These are phyloP conservation scores for Halophytophthora polymorphica DNA, from an alignment of 352 stramenopile species.

Conservation along the genomic window DNA sequence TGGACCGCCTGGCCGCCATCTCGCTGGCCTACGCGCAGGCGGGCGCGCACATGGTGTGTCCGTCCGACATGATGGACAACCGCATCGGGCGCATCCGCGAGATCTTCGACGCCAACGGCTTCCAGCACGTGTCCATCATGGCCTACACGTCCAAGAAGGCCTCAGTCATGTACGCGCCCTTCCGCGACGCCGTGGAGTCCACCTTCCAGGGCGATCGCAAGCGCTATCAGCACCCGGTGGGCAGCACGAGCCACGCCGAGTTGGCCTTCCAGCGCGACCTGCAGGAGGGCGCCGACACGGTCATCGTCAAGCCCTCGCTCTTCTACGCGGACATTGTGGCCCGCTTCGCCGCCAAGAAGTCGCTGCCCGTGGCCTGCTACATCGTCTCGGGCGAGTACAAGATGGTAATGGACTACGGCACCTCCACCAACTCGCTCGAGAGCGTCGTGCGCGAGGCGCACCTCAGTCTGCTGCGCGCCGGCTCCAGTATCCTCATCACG, in stretches of 20 bases:
- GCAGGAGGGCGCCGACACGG: constrained; percentile 94
- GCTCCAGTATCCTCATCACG: constrained; percentile 97
- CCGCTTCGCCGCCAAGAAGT: constrained; percentile 89
- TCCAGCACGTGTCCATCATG: constrained; percentile 98
- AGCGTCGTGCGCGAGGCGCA: constrained; percentile 84
- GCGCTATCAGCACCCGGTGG: constrained; percentile 96
- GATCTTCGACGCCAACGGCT: constrained; percentile 94
- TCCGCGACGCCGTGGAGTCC: constrained; percentile 97
- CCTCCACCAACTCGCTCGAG: constrained; percentile 77
- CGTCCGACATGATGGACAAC: constrained; percentile 97
- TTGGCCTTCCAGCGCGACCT: constrained; percentile 80
- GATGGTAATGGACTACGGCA: constrained; percentile 96
- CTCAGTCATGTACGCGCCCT: constrained; percentile 94
- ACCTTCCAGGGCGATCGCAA: constrained; percentile 94
- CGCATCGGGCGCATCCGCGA: constrained; percentile 94
- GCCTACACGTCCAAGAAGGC: constrained; percentile 99
- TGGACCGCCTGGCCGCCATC: constrained; percentile 96
- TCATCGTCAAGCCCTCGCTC: constrained; percentile 99
- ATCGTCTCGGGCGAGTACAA: constrained; percentile 99
- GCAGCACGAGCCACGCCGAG: constrained; percentile 76
- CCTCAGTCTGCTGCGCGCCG: constrained; percentile 84
- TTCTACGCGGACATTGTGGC: constrained; percentile 98
- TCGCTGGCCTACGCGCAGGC: constrained; percentile 94
- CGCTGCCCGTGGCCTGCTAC: constrained; percentile 97
- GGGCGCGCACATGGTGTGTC: constrained; percentile 97